phyloP scores from a whole-genome alignment of 805 yeast genomes.

The Candida loeiensis region DNA sequence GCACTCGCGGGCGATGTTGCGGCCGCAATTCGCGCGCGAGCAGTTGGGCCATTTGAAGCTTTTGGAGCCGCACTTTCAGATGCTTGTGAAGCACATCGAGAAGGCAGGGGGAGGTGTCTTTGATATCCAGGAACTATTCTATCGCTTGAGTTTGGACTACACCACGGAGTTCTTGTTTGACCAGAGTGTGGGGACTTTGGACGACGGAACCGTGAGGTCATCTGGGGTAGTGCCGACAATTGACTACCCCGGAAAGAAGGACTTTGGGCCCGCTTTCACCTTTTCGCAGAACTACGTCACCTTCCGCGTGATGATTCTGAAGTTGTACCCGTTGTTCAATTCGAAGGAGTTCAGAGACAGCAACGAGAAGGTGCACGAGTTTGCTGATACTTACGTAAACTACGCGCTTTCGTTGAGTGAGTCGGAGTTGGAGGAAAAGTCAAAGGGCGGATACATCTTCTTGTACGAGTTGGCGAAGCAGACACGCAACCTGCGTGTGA shows the following conservation, averaged over 20 bases:
- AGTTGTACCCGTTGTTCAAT: conserved; percentile 16
- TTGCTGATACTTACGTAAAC: conserved; percentile 39
- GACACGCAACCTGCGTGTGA: conserved; percentile 43
- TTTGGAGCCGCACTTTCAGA: conserved; percentile 40
- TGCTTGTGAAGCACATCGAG: conserved; percentile 28
- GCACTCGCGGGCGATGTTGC: conserved; percentile 40
- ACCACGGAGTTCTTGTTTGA: conserved; percentile 43
- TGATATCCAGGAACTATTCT: conserved; percentile 39
- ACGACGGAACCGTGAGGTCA: conserved; percentile 17
- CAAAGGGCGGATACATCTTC: conserved; percentile 42
- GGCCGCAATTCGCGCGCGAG: conserved; percentile 44
- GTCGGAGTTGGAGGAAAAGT: conserved; percentile 27
- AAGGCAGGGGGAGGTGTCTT: conserved; percentile 25
- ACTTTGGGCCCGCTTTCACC: conserved; percentile 36
- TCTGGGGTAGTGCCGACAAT: conserved; percentile 5
- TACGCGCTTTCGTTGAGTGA: conserved; percentile 32
- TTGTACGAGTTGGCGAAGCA: conserved; percentile 47
- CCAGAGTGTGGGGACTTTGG: conserved; percentile 32
- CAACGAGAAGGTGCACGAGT: conserved; percentile 24
- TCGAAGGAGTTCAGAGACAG: conserved; percentile 15
- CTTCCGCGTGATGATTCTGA: conserved; percentile 18
- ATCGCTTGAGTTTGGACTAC: conserved; percentile 38
- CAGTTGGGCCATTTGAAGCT: conserved; percentile 38
- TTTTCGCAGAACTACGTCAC: conserved; percentile 29
- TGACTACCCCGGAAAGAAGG: conserved; percentile 29